phyloP scores from a whole-genome alignment of 2,329 filamentous ascomycete genomes.

The Cercospora zeina region DNA sequence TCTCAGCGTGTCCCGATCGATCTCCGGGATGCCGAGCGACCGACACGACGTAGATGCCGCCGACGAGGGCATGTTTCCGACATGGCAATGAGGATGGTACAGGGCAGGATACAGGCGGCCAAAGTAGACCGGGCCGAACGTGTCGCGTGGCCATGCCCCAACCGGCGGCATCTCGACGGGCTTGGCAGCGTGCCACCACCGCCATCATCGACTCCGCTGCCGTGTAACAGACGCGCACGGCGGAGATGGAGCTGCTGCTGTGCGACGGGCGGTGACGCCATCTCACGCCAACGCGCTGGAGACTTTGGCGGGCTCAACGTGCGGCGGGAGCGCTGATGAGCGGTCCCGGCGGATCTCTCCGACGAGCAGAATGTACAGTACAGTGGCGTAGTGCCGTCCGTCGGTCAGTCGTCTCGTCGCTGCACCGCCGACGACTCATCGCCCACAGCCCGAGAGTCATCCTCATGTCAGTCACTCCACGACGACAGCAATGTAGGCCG shows the following conservation, averaged over 20 bases:
- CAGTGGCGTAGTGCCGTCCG: no score
- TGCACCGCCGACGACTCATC: no score
- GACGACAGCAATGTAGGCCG: no score
- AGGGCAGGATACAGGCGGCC: background rate
- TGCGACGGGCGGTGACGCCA: conserved; percentile 1
- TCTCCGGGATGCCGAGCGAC: background rate
- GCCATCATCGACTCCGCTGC: background rate
- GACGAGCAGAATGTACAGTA: background rate
- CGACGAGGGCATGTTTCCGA: background rate
- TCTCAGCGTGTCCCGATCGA: conserved; percentile 3
- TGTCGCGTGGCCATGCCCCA: conserved; percentile 3
- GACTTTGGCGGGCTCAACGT: background rate
- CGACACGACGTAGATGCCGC: conserved; percentile 2
- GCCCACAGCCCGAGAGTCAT: no score
- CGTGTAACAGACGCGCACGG: background rate
- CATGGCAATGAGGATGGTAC: no score
- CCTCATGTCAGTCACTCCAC: no score
- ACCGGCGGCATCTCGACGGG: conserved; percentile 2
- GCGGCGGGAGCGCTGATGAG: background rate
- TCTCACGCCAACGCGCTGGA: background rate
- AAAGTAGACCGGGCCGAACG: background rate
- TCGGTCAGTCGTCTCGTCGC: no score
- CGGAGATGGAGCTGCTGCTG: conserved; percentile 4
- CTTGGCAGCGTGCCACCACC: background rate
- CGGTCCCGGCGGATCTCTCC: background rate